Conservation (phyloP, 495 filamentous ascomycete species). For the Thozetella sp. region DNA sequence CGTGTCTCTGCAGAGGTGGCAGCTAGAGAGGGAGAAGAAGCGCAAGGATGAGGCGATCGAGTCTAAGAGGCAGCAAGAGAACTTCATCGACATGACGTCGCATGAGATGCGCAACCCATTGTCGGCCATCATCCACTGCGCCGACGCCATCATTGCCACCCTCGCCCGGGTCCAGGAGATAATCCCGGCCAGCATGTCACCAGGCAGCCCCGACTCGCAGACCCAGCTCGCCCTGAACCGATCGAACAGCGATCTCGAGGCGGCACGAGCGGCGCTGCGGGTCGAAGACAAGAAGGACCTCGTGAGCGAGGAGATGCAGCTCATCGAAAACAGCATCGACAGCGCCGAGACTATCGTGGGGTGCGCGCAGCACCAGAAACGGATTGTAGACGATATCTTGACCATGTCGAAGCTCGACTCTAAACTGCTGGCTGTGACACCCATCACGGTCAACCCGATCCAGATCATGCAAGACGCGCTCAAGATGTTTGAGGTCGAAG, state of each 20-base stretch:
- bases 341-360: slow-evolving; percentile 75
- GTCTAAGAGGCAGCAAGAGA: slow-evolving; percentile 56
- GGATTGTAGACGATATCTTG: slow-evolving; percentile 80
- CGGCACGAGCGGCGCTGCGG: slow-evolving; percentile 15
- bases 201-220: neutral
- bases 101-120: slow-evolving; percentile 81
- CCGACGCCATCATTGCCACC: slow-evolving; percentile 50
- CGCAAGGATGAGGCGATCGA: slow-evolving; percentile 45
- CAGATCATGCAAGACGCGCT: slow-evolving; percentile 61
- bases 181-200: slow-evolving; percentile 8
- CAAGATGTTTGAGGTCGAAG: slow-evolving; percentile 74
- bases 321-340: slow-evolving; percentile 60
- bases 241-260: slow-evolving; percentile 1
- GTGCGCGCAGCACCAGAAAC: slow-evolving; percentile 77
- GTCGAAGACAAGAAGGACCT: neutral
- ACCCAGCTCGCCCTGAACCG: neutral
- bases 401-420: slow-evolving; percentile 80
- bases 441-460: slow-evolving; percentile 65
- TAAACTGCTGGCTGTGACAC: slow-evolving; percentile 67
- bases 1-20: slow-evolving; percentile 37
- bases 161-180: slow-evolving; percentile 28
- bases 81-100: slow-evolving; percentile 78
- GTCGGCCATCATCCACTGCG: slow-evolving; percentile 71
- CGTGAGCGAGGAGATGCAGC: slow-evolving; percentile 21
- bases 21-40: slow-evolving; percentile 34